phyloP scores from a whole-genome alignment of 1,284 basidiomycete species.

The Heterobasidion parviporum region DNA sequence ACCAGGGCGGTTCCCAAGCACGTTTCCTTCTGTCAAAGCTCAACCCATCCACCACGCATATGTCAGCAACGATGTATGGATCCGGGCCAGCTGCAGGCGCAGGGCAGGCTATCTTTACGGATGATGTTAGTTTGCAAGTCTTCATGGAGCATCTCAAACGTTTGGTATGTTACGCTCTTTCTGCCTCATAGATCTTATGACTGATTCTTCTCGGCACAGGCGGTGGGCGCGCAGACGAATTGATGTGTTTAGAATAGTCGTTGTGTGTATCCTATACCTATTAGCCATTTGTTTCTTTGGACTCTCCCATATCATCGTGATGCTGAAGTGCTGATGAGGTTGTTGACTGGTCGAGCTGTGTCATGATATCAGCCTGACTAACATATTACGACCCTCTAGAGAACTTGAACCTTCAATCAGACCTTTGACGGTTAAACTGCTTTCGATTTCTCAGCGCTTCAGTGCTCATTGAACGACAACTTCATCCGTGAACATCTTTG shows the following conservation, averaged over 20 bases:
- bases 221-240: constrained; percentile 67
- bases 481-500: too few species aligned
- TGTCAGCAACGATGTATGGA: constrained; percentile 86
- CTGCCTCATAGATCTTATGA: background rate
- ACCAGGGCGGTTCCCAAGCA: constrained; percentile 96
- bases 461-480: too few species aligned
- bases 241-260: constrained; percentile 16
- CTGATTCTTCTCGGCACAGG: constrained; percentile 26
- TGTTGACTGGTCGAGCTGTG: too few species aligned
- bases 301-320: background rate
- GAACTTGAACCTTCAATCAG: too few species aligned
- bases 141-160: constrained; percentile 95
- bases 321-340: background rate
- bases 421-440: too few species aligned
- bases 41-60: constrained; percentile 97
- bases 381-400: too few species aligned
- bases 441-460: too few species aligned
- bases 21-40: constrained; percentile 95
- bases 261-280: constrained; percentile 1
- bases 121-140: constrained; percentile 95
- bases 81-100: constrained; percentile 50
- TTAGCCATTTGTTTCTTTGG: background rate
- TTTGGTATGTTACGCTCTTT: constrained; percentile 42
- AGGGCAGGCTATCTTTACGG: constrained; percentile 96
- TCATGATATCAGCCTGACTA: too few species aligned